Evolutionary conservation across 2,329 filamentous ascomycete species (phyloP), one percentile per base, ranked within the genome.

Genomic region (Parafenestella ontariensis): DNA sequence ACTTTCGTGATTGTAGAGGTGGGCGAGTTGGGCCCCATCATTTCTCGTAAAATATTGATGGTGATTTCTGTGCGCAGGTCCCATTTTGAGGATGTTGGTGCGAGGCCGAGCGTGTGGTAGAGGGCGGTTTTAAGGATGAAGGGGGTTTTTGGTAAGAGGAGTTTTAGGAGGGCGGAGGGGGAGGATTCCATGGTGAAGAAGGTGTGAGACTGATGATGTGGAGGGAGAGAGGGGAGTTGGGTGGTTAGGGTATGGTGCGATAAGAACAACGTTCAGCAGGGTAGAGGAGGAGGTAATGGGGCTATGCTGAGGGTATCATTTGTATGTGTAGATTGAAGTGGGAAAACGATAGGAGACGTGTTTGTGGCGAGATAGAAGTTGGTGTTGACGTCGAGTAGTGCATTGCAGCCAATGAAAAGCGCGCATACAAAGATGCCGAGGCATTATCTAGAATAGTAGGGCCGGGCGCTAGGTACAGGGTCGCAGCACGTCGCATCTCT

Each of bases 61-160:
- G 83, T 87, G 49, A 97, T 70, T 52, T 90, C 89, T 13, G 89
- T 94, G 46, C 84, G 84, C 3, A 96, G 78, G 71, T 96, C 89
- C 77, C 94, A 88, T 78, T 95, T 91, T 42, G 86, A 85, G 4
- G 89, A 85, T 7, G 87, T 87, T 29, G 88, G 82, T 0, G 92
- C 92, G 36, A 89, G 76, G 24, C 83, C 84, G 7, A 96, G 79
- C 2, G 87, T 69, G 65, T 92, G 89, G 43, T 83, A 77, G 11
- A 90, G 57, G 2, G 86, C 81, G 1, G 87, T 83, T 58, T 85
- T 86, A n/a, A 84, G 68, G 8, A 90, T 78, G 9, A 87, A 77
- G 0, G 89, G 89, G 2, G 90, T 63, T 45, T 72, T 71, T 23
- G 74, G 74, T 10, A 72, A 53, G 5, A 76, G 56, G 5, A 76